Evolutionary conservation across 768 basidiomycete genomes (phyloP).

Genomic region (Kockovaella imperatae): DNA sequence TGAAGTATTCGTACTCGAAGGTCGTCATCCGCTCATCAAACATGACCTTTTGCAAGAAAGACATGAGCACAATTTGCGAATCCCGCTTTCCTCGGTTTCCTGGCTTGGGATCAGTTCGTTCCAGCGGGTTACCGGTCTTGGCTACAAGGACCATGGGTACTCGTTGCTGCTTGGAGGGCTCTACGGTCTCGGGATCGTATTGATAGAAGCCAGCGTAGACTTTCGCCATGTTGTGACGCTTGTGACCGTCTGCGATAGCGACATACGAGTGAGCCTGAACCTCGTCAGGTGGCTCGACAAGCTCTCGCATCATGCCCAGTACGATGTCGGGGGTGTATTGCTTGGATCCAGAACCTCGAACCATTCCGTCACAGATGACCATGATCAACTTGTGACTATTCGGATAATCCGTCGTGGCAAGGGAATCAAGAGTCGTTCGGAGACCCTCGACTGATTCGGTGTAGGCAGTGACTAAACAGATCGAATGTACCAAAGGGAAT

Average conservation of each 20-base stretch:
- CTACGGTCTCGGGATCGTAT: conserved; percentile 83
- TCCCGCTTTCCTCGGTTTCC: conserved; percentile 99
- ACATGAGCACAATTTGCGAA: conserved; percentile 94
- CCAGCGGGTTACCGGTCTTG: conserved; percentile 87
- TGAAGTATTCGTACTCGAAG: conserved; percentile 99
- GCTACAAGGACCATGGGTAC: conserved; percentile 93
- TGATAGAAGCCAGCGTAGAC: conserved; percentile 96
- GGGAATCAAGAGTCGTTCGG: conserved; percentile 92
- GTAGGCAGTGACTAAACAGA: conserved; percentile 95
- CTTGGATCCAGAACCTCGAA: conserved; percentile 85
- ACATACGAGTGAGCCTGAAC: conserved; percentile 94
- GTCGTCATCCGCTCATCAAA: conserved; percentile 99
- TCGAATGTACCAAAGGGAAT: conserved; percentile 86
- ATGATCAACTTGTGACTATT: conserved; percentile 94
- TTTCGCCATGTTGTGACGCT: conserved; percentile 98
- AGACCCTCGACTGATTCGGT: conserved; percentile 95
- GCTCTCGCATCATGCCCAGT: conserved; percentile 93
- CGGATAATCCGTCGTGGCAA: conserved; percentile 96
- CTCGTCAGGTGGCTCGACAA: conserved; percentile 67
- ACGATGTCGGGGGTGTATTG: conserved; percentile 90
- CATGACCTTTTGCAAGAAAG: conserved; percentile 98
- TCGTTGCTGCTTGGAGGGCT: conserved; percentile 87
- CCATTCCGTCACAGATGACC: conserved; percentile 96
- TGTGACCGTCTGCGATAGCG: conserved; percentile 99
- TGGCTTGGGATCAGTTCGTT: conserved; percentile 80